Evolutionary conservation across 176 grass and related monocot genomes (phyloP).

Genomic region (Aegilops longissima): DNA sequence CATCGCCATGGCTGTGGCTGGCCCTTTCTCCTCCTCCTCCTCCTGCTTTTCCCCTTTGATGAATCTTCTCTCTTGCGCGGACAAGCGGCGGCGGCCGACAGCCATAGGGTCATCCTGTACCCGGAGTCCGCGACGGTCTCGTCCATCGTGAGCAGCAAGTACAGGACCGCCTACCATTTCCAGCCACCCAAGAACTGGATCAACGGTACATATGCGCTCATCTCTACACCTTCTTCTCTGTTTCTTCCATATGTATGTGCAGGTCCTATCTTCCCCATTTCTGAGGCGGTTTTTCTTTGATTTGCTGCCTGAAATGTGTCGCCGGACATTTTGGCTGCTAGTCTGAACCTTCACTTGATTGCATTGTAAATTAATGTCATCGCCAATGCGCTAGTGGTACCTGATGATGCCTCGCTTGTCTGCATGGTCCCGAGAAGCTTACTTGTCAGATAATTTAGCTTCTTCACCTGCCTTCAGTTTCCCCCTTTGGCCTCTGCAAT

Average conservation of each 20-base stretch:
- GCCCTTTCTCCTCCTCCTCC: background rate
- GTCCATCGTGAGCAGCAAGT: background rate
- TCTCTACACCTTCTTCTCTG: background rate
- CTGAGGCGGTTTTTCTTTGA: background rate
- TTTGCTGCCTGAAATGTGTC: background rate
- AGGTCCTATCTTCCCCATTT: background rate
- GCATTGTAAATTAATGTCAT: background rate
- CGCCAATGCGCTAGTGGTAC: background rate
- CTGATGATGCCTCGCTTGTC: background rate
- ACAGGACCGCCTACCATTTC: background rate
- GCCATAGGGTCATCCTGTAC: background rate
- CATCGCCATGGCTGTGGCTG: background rate
- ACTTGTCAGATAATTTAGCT: background rate
- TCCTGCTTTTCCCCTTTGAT: background rate
- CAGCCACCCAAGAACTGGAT: constrained; percentile 12
- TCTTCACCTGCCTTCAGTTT: background rate
- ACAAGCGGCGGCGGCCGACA: background rate
- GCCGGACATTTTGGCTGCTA: background rate
- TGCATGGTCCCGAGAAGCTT: background rate
- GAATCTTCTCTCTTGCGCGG: background rate
- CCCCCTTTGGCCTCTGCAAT: background rate
- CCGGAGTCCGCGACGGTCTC: background rate
- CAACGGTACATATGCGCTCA: background rate
- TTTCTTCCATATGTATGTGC: background rate
- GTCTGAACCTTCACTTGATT: background rate